phyloP scores from a whole-genome alignment of 495 filamentous ascomycete genomes.

The Tricharina praecox region DNA sequence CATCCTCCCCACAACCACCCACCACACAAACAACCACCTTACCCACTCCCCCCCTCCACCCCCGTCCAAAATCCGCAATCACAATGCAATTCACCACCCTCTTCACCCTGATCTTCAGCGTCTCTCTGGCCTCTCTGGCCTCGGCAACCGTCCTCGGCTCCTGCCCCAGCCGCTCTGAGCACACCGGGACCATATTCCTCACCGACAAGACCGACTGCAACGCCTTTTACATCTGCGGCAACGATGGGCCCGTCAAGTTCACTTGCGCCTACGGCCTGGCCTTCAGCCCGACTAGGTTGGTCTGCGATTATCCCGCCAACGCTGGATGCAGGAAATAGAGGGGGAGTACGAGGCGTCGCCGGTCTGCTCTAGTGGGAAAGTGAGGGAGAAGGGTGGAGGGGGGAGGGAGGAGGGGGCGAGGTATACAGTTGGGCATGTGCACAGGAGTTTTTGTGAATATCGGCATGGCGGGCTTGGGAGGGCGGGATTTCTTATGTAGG shows the following conservation, averaged over 20 bases:
- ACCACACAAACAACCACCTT: neutral
- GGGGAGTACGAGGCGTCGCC: neutral
- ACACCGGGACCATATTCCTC: neutral
- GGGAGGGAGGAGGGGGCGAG: constrained; percentile 32
- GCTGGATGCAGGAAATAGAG: neutral
- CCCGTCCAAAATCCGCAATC: neutral
- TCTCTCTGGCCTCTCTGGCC: neutral
- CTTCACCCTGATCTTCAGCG: constrained; percentile 1
- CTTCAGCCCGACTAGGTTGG: neutral
- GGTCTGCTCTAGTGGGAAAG: neutral
- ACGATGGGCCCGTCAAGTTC: constrained; percentile 3
- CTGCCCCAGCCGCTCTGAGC: neutral
- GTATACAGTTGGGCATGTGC: no score
- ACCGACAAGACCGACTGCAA: neutral
- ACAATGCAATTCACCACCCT: constrained; percentile 10
- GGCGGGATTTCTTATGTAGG: no score
- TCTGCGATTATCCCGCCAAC: neutral
- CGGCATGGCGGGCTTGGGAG: no score
- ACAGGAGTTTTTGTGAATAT: no score
- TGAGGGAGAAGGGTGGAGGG: no score
- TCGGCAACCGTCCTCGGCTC: neutral
- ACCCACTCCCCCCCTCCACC: no score
- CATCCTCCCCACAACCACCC: neutral
- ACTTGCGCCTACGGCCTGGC: neutral
- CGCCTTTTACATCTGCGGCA: constrained; percentile 3